phyloP scores from a whole-genome alignment of 2,329 filamentous ascomycete genomes.

The Cladosporium cucumerinum region DNA sequence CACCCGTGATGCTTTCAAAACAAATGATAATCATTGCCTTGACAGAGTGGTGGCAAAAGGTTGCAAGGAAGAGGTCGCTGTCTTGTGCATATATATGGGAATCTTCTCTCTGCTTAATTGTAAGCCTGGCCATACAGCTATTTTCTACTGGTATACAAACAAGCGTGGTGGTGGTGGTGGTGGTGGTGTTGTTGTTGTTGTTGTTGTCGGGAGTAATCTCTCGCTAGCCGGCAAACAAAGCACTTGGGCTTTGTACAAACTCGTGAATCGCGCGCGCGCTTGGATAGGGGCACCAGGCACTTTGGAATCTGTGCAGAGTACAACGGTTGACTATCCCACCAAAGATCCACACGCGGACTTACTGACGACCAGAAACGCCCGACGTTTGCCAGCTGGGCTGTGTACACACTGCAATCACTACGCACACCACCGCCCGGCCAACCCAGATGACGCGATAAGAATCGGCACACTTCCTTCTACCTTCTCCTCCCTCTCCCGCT shows the following conservation, averaged over 20 bases:
- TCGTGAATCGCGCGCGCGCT: conserved; percentile 9
- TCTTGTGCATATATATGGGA: not conserved
- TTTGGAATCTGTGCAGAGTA: conserved; percentile 10
- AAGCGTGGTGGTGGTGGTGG: too few species aligned
- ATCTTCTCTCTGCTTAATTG: not conserved
- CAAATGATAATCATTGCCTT: not conserved
- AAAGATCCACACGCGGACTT: conserved; percentile 10
- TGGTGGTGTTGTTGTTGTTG: too few species aligned
- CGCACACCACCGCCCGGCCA: conserved; percentile 15
- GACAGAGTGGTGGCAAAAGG: not conserved
- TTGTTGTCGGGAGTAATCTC: not conserved
- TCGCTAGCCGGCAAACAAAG: not conserved
- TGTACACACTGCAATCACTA: conserved; percentile 23
- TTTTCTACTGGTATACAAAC: not conserved
- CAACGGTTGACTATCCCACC: conserved; percentile 12
- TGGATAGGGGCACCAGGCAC: conserved; percentile 12
- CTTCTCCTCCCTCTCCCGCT: not conserved
- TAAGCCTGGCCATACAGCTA: not conserved
- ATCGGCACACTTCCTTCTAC: not conserved
- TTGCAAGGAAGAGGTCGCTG: not conserved
- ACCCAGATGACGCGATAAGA: conserved; percentile 14
- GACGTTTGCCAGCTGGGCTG: conserved; percentile 4
- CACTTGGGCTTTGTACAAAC: not conserved
- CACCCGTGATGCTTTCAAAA: not conserved
- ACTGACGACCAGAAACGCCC: conserved; percentile 8